These are phyloP conservation scores for Phytophthora hybrid DNA, from an alignment of 352 stramenopile species.

Conservation along the genomic window DNA sequence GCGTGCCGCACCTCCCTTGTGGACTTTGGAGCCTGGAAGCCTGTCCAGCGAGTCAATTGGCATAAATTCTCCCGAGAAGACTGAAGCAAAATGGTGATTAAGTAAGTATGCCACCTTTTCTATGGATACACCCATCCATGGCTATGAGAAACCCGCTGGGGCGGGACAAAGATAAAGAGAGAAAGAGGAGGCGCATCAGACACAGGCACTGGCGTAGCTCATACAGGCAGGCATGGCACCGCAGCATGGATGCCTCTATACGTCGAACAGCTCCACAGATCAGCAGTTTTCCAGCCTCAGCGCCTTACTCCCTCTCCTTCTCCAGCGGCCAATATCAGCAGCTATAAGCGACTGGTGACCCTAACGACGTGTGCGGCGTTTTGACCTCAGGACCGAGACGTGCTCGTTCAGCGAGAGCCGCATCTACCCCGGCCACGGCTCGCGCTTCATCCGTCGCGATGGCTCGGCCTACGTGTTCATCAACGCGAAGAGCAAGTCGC, in stretches of 20 bases:
- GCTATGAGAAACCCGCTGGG: neutral
- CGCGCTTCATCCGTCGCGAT: slow-evolving; percentile 98
- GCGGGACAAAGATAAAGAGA: neutral
- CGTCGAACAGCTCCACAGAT: slow-evolving; percentile 12
- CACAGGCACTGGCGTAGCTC: neutral
- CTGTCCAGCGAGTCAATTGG: slow-evolving; percentile 70
- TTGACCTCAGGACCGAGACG: slow-evolving; percentile 81
- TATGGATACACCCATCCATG: slow-evolving; percentile 11
- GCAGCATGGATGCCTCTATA: neutral
- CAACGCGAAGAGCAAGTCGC: slow-evolving; percentile 97
- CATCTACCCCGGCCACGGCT: slow-evolving; percentile 99
- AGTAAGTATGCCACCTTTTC: slow-evolving; percentile 64
- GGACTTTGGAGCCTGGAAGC: slow-evolving; percentile 18
- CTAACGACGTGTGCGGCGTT: slow-evolving; percentile 34
- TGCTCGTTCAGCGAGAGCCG: slow-evolving; percentile 91
- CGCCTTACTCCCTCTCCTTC: slow-evolving; percentile 3
- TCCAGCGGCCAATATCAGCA: neutral
- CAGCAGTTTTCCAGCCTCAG: slow-evolving; percentile 2
- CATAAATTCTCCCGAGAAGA: slow-evolving; percentile 92
- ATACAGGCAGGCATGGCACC: neutral
- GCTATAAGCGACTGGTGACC: neutral
- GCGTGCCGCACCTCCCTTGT: slow-evolving; percentile 25
- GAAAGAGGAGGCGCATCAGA: neutral
- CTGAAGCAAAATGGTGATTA: slow-evolving; percentile 92
- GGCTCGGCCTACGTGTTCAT: slow-evolving; percentile 96